Evolutionary conservation across 2,329 filamentous ascomycete genomes (phyloP).

Genomic region (Stemphylium lycopersici): DNA sequence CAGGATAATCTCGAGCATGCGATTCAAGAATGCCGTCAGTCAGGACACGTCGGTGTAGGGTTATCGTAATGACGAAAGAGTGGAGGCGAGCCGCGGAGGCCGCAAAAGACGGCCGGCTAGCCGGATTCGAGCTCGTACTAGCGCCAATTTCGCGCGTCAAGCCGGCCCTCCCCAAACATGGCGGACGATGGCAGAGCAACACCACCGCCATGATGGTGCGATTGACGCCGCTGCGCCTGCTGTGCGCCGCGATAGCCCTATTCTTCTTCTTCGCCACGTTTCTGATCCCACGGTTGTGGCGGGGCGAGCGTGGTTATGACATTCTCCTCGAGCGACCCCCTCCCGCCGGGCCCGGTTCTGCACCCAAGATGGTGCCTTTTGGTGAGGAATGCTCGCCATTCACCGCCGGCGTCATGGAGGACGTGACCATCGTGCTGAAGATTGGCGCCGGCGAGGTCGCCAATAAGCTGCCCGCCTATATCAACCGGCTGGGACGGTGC

Average conservation of each 20-base stretch:
- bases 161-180: constrained; percentile 18
- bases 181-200: constrained; percentile 16
- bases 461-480: constrained; percentile 63
- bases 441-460: constrained; percentile 64
- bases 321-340: constrained; percentile 35
- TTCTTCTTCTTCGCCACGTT: constrained; percentile 30
- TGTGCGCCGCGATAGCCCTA: constrained; percentile 37
- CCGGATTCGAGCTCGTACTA: constrained; percentile 7
- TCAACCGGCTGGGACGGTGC: constrained; percentile 62
- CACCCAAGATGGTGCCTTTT: constrained; percentile 33
- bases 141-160: constrained; percentile 17
- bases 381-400: constrained; percentile 45
- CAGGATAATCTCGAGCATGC: no score
- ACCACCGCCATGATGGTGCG: constrained; percentile 44
- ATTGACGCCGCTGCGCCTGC: constrained; percentile 44
- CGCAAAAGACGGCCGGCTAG: constrained; percentile 7
- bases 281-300: constrained; percentile 31
- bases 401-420: constrained; percentile 42
- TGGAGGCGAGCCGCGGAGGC: background rate
- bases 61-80: background rate
- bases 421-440: constrained; percentile 63
- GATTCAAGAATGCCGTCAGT: no score
- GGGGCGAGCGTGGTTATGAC: constrained; percentile 40
- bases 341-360: constrained; percentile 24
- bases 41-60: no score